A percentile compares a stretch with the other conserved stretches of the same genome.
These are phyloP conservation scores for Pugionium cornutum DNA, from an alignment of 345 rosid species.

Conservation along the genomic window DNA sequence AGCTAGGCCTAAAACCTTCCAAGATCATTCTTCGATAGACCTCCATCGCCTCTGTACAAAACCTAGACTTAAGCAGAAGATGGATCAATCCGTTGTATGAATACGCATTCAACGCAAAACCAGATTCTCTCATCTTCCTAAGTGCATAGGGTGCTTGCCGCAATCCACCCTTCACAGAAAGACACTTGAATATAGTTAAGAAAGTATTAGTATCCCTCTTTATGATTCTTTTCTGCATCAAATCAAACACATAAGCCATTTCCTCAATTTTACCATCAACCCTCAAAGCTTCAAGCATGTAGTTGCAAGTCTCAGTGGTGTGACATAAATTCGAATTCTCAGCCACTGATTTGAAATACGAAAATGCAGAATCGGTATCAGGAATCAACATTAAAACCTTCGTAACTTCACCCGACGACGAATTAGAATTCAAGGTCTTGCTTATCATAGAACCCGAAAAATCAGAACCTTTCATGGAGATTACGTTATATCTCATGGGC, in stretches of 20 bases:
- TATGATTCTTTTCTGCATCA: slow-evolving; percentile 80
- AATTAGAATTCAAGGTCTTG: slow-evolving; percentile 38
- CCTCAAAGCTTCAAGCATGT: slow-evolving; percentile 77
- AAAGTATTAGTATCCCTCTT: slow-evolving; percentile 63
- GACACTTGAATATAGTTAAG: slow-evolving; percentile 61
- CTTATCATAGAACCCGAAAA: slow-evolving; percentile 36
- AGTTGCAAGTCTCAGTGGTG: slow-evolving; percentile 70
- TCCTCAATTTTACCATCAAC: slow-evolving; percentile 57
- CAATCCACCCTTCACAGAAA: slow-evolving; percentile 64
- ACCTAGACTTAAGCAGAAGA: slow-evolving; percentile 66
- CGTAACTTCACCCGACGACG: slow-evolving; percentile 54
- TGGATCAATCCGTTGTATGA: slow-evolving; percentile 82
- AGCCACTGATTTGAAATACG: slow-evolving; percentile 66
- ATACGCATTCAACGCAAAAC: slow-evolving; percentile 70
- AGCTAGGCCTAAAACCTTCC: slow-evolving; percentile 82
- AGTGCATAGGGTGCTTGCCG: slow-evolving; percentile 57
- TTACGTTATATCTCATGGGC: slow-evolving; percentile 41
- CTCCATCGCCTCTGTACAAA: slow-evolving; percentile 62
- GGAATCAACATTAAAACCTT: slow-evolving; percentile 52
- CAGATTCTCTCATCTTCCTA: slow-evolving; percentile 59
- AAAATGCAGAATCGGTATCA: slow-evolving; percentile 57
- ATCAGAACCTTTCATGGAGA: slow-evolving; percentile 39
- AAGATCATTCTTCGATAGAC: slow-evolving; percentile 71
- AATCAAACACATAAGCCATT: slow-evolving; percentile 67
- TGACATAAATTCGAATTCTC: slow-evolving; percentile 49